Evolutionary conservation across 768 basidiomycete species (phyloP).

Genomic region (Coprinopsis strossmayeri): DNA sequence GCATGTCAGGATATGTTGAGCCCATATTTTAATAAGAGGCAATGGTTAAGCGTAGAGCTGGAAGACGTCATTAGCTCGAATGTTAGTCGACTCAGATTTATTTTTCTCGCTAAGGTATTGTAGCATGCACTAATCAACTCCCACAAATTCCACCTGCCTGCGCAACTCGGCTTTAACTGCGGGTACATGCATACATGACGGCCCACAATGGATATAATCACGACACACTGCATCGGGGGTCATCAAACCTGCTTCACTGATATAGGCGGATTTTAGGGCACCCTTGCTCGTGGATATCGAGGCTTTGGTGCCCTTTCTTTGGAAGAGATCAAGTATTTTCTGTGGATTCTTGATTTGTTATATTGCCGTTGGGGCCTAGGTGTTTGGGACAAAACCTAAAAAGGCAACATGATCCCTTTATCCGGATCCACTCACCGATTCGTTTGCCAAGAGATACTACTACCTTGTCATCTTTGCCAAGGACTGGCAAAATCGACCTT

Average conservation of each 20-base stretch:
- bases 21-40: constrained; percentile 34
- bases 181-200: too few relatives aligned
- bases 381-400: constrained; percentile 12
- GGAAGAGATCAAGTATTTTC: constrained; percentile 1
- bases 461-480: not conserved
- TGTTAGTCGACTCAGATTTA: too few relatives aligned
- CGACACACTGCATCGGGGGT: constrained; percentile 34
- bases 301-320: constrained; percentile 15
- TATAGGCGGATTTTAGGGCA: constrained; percentile 27
- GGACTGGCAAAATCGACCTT: not conserved
- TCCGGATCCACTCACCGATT: constrained; percentile 15
- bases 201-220: constrained; percentile 35
- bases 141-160: too few relatives aligned
- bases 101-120: too few relatives aligned
- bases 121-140: too few relatives aligned
- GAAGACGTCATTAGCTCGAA: constrained; percentile 28
- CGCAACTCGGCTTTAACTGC: too few relatives aligned
- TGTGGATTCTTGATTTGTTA: constrained; percentile 7
- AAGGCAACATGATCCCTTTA: constrained; percentile 14
- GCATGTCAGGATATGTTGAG: constrained; percentile 23
- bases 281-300: constrained; percentile 28
- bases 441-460: constrained; percentile 8
- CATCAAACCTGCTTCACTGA: constrained; percentile 23
- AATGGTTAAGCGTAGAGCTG: constrained; percentile 26
- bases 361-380: constrained; percentile 14